Base-by-base conservation (phyloP, 306 rosid species). In the Dryas drummondii region DNA sequence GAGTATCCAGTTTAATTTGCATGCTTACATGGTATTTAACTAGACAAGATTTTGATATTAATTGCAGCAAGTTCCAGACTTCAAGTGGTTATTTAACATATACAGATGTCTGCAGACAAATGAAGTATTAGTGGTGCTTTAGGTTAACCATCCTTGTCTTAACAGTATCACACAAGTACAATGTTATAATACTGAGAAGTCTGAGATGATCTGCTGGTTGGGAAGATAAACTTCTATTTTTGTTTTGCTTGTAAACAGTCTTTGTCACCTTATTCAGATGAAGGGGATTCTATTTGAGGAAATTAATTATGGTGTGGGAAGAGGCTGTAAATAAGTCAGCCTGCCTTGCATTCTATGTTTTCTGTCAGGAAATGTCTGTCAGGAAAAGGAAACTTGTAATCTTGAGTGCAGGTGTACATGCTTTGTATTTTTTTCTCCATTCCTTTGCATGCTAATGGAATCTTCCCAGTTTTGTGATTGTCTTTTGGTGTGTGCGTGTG, bases 1-100 rank as follows among this genome's bases (percentile, higher is more conserved):
- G 9, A 60, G 42, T 60, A 60, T 32, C 66, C 66, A 60, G n/a
- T 59, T 59, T 59, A 59, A 26, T 56, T 19, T 56, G 62, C 62
- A 9, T 56, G 62, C 9, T 56, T 56, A 19, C 6, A 2, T 4
- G 62, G 62, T 56, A 56, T 56, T 56, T 56, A 19, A 57, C 7
- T 4, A 57, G 15, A 57, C 40, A 57, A 22, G 5, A 57, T 57
- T 57, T 22, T 57, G 7, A 57, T 4, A 22, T 17, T 17, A 22
- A 32, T 57, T 57, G 14, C 62, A 17, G 62, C 13, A 55, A 17
- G 6, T 55, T 17, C 10, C 19, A 17, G 17, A 17, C 7, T 55
- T 17, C 10, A 6, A 17, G 17, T 64, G 68, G 19, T 19, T 42
- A 42, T 16, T 42, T 41, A 8, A 16, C 26, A 32, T 55, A 55